Evolutionary conservation across 441 rosid species (phyloP).

Genomic region (Corymbia calophylla): DNA sequence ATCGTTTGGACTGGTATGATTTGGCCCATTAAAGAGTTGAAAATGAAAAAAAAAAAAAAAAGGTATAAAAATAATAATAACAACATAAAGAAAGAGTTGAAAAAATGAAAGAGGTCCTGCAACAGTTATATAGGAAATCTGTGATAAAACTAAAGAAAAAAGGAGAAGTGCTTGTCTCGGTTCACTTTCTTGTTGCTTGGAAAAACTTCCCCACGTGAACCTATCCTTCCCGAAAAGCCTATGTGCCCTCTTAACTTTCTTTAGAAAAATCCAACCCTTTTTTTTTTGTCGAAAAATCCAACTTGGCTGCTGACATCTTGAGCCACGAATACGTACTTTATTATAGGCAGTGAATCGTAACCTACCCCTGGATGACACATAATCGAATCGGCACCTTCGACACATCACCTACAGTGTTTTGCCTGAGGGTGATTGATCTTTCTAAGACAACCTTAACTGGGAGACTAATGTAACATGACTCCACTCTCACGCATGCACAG

Average conservation of each 20-base stretch:
- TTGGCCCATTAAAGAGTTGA: not conserved
- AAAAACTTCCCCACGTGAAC: not conserved
- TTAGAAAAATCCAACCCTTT: not conserved
- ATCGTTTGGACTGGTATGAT: not conserved
- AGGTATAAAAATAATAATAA: not conserved
- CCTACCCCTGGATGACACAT: not conserved
- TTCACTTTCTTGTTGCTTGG: not conserved
- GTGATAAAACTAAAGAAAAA: not conserved
- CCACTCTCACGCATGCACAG: not conserved
- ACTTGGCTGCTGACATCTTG: not conserved
- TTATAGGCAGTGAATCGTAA: not conserved
- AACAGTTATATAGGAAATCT: not conserved
- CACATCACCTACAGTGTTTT: not conserved
- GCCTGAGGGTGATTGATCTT: not conserved
- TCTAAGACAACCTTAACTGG: not conserved
- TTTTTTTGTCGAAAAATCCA: not conserved
- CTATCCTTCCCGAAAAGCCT: not conserved
- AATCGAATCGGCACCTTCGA: not conserved
- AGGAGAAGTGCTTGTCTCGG: not conserved
- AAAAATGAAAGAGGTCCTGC: not conserved
- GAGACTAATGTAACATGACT: not conserved
- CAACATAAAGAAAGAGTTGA: not conserved
- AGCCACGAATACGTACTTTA: not conserved
- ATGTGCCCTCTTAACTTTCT: not conserved
- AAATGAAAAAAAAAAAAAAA: not conserved